Conservation (phyloP, 2,329 filamentous ascomycete species). For the Monilinia polystroma region DNA sequence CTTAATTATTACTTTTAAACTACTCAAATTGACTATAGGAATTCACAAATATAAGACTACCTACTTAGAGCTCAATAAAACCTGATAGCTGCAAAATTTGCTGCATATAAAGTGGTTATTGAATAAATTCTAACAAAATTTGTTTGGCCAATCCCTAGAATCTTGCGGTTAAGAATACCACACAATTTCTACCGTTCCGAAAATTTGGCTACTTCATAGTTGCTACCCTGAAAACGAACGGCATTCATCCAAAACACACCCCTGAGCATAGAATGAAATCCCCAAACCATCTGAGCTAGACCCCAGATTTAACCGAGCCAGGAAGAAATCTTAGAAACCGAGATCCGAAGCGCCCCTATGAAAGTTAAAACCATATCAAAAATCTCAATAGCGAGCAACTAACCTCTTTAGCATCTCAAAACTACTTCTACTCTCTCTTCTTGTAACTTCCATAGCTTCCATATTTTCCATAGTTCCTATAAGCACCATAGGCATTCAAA, state of each 20-base stretch:
- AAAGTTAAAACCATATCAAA: background rate
- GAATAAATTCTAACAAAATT: background rate
- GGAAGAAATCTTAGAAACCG: background rate
- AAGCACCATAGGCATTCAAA: background rate
- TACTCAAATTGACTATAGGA: background rate
- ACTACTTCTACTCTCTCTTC: conserved; percentile 6
- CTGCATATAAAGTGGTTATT: no score
- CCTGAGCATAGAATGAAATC: background rate
- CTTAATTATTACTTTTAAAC: background rate
- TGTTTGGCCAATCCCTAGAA: no score
- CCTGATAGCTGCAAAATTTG: no score
- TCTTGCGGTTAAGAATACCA: background rate
- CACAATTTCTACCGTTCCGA: background rate
- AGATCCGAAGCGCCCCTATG: background rate
- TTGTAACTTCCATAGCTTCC: conserved; percentile 22
- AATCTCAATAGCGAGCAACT: background rate
- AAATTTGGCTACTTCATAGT: background rate
- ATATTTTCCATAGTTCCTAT: conserved; percentile 21
- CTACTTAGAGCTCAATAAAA: no score
- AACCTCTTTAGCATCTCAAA: background rate
- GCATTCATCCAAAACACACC: background rate
- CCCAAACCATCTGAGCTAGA: background rate
- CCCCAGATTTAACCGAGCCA: no score
- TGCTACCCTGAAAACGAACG: background rate
- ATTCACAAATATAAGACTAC: background rate